Conservation (phyloP, 148 eudicot genomes). For the Vaccinium myrtillus region DNA sequence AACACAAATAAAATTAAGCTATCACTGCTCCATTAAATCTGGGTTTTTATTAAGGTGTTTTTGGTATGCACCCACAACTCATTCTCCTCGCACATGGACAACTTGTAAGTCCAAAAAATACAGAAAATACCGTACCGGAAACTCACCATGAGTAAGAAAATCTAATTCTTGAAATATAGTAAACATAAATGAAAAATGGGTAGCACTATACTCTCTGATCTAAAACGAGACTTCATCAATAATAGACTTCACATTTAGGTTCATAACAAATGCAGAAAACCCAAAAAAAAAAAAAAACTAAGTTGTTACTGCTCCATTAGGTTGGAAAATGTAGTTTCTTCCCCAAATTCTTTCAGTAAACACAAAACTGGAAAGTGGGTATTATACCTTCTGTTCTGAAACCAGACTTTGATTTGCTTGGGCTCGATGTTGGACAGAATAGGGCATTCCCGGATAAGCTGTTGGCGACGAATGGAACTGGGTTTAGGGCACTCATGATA, state of each 20-base stretch:
- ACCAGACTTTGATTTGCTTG: slow-evolving; percentile 97
- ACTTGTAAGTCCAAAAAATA: too few relatives aligned
- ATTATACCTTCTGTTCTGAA: slow-evolving; percentile 80
- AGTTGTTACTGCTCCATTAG: not conserved
- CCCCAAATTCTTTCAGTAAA: not conserved
- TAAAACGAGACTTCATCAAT: too few relatives aligned
- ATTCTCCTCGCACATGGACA: too few relatives aligned
- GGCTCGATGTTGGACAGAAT: slow-evolving; percentile 88
- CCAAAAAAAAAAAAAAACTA: not conserved
- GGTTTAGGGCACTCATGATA: slow-evolving; percentile 97
- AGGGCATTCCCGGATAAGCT: slow-evolving; percentile 90
- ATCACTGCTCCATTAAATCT: not conserved
- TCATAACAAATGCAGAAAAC: not conserved
- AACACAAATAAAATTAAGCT: not conserved
- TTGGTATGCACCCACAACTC: too few relatives aligned
- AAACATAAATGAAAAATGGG: too few relatives aligned
- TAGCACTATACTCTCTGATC: too few relatives aligned
- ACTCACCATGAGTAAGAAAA: too few relatives aligned
- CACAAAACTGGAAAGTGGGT: not conserved
- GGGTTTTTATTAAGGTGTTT: too few relatives aligned
- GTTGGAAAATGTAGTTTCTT: not conserved
- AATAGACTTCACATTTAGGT: not conserved
- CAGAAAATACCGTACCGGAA: too few relatives aligned
- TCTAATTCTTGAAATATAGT: too few relatives aligned
- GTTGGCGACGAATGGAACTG: slow-evolving; percentile 87